These are phyloP conservation scores for Diaporthe citrichinensis DNA, from an alignment of 2,329 filamentous ascomycete genomes.

Conservation along the genomic window DNA sequence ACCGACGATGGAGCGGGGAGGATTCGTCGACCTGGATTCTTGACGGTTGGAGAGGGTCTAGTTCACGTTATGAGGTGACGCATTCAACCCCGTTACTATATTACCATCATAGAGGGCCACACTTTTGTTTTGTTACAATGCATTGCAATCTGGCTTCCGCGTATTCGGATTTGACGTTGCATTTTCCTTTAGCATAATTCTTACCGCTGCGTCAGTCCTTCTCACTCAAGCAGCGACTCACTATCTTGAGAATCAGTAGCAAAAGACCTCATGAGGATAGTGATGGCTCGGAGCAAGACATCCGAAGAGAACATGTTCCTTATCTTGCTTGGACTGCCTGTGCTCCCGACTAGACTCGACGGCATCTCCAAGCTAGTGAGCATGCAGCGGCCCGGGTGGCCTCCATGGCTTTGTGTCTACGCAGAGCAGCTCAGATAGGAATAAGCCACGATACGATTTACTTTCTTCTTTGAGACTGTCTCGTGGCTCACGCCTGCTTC, in stretches of 20 bases:
- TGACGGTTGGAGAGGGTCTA: background rate
- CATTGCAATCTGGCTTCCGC: background rate
- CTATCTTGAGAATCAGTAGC: background rate
- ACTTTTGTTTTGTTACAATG: background rate
- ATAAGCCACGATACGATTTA: background rate
- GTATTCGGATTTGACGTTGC: background rate
- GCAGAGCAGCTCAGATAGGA: too few species aligned
- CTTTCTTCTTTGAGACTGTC: background rate
- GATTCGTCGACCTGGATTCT: background rate
- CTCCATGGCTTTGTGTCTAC: too few species aligned
- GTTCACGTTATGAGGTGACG: background rate
- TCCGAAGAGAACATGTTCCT: background rate
- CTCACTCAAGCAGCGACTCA: background rate
- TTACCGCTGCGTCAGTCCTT: too few species aligned
- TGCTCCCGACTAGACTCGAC: background rate
- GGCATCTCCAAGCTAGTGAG: background rate
- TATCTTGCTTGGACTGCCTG: background rate
- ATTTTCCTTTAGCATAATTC: too few species aligned
- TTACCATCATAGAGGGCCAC: background rate
- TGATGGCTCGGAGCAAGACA: background rate
- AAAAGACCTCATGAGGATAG: background rate
- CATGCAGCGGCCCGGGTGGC: background rate
- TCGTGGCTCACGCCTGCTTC: background rate
- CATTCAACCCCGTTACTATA: background rate
- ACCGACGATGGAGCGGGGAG: background rate